These are phyloP conservation scores for Biscogniauxia marginata DNA, from an alignment of 2,329 filamentous ascomycete species.

Conservation along the genomic window DNA sequence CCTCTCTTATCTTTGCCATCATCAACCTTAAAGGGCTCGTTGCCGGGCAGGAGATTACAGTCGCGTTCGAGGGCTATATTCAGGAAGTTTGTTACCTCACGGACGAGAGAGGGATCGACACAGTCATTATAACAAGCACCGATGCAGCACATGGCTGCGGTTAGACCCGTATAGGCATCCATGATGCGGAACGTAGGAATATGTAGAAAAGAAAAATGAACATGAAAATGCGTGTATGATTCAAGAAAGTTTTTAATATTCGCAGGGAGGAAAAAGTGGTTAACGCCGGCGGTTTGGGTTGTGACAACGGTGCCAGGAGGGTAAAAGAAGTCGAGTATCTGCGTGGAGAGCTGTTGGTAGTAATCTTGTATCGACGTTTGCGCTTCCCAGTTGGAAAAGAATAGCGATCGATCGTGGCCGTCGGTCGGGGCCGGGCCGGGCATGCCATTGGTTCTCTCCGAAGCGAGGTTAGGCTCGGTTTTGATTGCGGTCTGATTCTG, in stretches of 20 bases:
- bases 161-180: constrained; percentile 64
- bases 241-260: constrained; percentile 71
- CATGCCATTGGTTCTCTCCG: constrained; percentile 47
- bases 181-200: constrained; percentile 68
- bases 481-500: constrained; percentile 69
- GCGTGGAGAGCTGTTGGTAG: constrained; percentile 53
- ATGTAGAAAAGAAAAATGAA: constrained; percentile 72
- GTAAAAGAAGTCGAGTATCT: constrained; percentile 57
- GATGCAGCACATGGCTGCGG: constrained; percentile 69
- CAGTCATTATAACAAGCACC: constrained; percentile 73
- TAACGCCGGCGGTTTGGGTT: constrained; percentile 52
- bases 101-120: constrained; percentile 55
- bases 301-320: constrained; percentile 56
- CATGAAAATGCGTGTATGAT: constrained; percentile 70
- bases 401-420: constrained; percentile 37
- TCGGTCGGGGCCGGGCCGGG: constrained; percentile 44
- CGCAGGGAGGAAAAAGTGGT: constrained; percentile 63
- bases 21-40: constrained; percentile 38
- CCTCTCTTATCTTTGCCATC: constrained; percentile 40
- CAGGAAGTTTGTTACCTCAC: constrained; percentile 66
- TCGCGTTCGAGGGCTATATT: constrained; percentile 58
- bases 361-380: constrained; percentile 48
- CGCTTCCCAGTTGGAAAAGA: constrained; percentile 52
- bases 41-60: constrained; percentile 44
- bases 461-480: constrained; percentile 59